These are phyloP conservation scores for Vickermania spadyakhi DNA, from an alignment of 208 protist species.

Conservation along the genomic window DNA sequence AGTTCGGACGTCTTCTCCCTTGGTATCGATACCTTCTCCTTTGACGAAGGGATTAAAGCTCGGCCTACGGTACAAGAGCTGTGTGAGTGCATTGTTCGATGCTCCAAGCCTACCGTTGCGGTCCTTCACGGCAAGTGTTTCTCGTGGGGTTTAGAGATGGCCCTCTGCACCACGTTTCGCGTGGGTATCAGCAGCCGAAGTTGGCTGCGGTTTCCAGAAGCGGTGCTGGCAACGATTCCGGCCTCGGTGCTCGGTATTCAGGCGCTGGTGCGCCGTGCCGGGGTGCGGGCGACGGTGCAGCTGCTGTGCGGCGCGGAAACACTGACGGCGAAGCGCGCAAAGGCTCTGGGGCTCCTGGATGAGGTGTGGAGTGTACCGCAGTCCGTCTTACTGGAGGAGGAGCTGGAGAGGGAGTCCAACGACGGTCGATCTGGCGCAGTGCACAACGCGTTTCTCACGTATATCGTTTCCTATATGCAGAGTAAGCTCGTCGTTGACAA, in stretches of 20 bases:
- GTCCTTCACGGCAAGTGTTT: conserved; percentile 52
- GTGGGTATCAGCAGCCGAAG: conserved; percentile 19
- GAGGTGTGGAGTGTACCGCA: neutral
- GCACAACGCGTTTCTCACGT: neutral
- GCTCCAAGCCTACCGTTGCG: conserved; percentile 59
- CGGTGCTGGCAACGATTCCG: conserved; percentile 62
- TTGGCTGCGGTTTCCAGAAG: conserved; percentile 51
- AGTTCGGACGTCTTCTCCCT: conserved; percentile 51
- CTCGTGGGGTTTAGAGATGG: conserved; percentile 74
- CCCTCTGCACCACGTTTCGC: conserved; percentile 55
- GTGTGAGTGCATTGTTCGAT: conserved; percentile 28
- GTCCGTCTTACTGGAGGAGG: too few species aligned
- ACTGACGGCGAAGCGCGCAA: neutral
- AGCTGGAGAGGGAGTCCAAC: too few species aligned
- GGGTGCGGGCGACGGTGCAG: conserved; percentile 30
- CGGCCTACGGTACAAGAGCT: conserved; percentile 43
- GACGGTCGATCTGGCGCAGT: neutral
- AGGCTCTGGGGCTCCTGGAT: neutral
- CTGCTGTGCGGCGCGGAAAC: conserved; percentile 18
- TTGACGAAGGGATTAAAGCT: conserved; percentile 19
- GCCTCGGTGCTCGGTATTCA: conserved; percentile 64
- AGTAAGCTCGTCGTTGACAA: neutral
- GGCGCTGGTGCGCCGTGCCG: conserved; percentile 52
- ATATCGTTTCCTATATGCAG: neutral
- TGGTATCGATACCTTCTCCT: conserved; percentile 50